Conservation (phyloP, 2,329 filamentous ascomycete species). For the Beauveria australis region DNA sequence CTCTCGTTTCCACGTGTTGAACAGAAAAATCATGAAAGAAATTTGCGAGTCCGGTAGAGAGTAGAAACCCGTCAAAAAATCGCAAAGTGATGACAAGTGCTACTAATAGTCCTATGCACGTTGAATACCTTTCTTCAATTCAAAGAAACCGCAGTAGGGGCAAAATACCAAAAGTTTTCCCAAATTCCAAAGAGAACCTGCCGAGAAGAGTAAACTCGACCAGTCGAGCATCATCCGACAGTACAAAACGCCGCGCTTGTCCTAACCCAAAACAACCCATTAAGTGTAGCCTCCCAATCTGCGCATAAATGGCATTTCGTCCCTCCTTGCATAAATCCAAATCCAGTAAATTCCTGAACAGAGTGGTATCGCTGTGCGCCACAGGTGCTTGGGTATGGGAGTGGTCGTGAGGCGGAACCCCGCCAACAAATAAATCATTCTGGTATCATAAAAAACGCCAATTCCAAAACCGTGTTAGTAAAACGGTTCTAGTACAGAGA, state of each 20-base stretch:
- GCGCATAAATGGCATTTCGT: neutral
- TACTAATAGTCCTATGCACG: neutral
- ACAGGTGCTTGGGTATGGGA: neutral
- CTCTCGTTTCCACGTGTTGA: neutral
- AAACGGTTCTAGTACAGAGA: neutral
- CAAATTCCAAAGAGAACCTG: neutral
- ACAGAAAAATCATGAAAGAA: neutral
- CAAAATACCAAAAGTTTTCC: neutral
- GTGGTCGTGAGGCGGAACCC: neutral
- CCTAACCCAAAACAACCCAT: neutral
- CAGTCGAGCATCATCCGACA: neutral
- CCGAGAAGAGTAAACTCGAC: neutral
- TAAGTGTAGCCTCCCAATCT: neutral
- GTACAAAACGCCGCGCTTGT: slow-evolving; percentile 3
- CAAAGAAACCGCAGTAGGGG: neutral
- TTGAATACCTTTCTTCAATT: neutral
- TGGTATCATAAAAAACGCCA: slow-evolving; percentile 8
- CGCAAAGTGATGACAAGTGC: neutral
- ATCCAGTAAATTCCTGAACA: slow-evolving; percentile 14
- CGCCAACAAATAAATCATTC: neutral
- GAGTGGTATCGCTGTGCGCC: slow-evolving; percentile 11
- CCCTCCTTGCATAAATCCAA: neutral
- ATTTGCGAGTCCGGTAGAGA: neutral
- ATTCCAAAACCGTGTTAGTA: neutral
- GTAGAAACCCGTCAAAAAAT: neutral